These are phyloP conservation scores for Diutina siamensis DNA, from an alignment of 1,139 yeast species.

Conservation along the genomic window DNA sequence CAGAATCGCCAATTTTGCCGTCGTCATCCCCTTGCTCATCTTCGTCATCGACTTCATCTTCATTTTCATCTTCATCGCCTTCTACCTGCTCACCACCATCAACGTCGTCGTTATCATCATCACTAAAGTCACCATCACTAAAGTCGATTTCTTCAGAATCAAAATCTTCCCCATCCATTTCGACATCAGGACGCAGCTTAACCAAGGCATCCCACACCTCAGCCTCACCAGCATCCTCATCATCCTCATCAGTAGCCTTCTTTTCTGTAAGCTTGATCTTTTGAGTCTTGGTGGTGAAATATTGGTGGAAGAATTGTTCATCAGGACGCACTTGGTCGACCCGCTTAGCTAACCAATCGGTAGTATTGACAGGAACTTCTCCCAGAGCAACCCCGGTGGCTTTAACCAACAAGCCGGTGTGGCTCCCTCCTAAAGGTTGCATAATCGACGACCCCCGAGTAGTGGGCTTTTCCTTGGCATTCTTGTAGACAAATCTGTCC, in stretches of 20 bases:
- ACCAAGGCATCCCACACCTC: slow-evolving; percentile 88
- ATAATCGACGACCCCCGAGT: slow-evolving; percentile 84
- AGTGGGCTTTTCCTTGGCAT: slow-evolving; percentile 65
- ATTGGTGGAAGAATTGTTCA: slow-evolving; percentile 82
- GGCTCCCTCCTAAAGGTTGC: slow-evolving; percentile 95
- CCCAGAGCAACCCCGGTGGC: slow-evolving; percentile 39
- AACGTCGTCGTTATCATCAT: slow-evolving; percentile 21
- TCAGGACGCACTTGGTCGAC: slow-evolving; percentile 68
- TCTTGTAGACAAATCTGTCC: slow-evolving; percentile 90
- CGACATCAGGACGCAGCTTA: slow-evolving; percentile 15
- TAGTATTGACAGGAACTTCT: slow-evolving; percentile 63
- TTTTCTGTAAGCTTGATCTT: slow-evolving; percentile 26
- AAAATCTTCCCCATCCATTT: neutral
- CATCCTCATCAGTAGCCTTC: slow-evolving; percentile 14
- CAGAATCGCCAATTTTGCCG: slow-evolving; percentile 11
- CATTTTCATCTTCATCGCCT: slow-evolving; percentile 23
- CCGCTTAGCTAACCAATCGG: slow-evolving; percentile 68
- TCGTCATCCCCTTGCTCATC: slow-evolving; percentile 13
- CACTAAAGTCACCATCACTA: neutral
- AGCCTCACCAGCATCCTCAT: slow-evolving; percentile 56
- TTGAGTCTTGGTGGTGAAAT: slow-evolving; percentile 55
- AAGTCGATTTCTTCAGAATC: neutral
- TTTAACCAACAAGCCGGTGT: slow-evolving; percentile 63
- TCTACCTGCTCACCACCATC: slow-evolving; percentile 10
- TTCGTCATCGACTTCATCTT: slow-evolving; percentile 15